Base-by-base conservation (phyloP, 1,284 basidiomycete species). In the Sanghuangporus sanghuang region DNA sequence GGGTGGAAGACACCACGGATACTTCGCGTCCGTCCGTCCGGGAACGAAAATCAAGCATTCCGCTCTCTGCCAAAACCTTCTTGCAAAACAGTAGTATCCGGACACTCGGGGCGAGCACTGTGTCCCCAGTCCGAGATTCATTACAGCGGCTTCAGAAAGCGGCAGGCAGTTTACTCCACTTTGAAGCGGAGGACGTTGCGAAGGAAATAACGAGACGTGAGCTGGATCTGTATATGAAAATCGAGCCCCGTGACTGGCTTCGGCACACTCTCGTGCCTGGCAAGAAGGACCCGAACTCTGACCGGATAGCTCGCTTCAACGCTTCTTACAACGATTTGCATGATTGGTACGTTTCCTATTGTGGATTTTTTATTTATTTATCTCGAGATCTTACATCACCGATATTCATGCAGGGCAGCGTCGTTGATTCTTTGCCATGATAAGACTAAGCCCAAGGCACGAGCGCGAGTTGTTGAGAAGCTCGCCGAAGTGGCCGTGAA, bases 161-260 rank as follows among this genome's bases (percentile, higher is more conserved):
- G 69, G 57, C 16, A 84, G 89, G 61, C 39, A 44, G 27, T 40
- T 42, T 66, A 18, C 44, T 63, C 36, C 61, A 66, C 44, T 55
- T 63, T 27, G 65, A 66, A 66, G 77, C 87, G 6, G 78, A 79
- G 7, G 82, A 86, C 38, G 82, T 93, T 65, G 90, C 91, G 0
- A 84, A 90, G 71, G 89, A 93, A 73, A 92, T 93, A 64, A 92
- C 90, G 46, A 80, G 87, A 61, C 73, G 86, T 35, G 84, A 87
- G 70, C 81, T 80, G 50, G 78, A 78, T 62, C 73, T 85, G 50
- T 92, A 93, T 71, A 71, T 90, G 68, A 77, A 80, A 62, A 92
- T 93, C 62, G 78, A 89, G 90, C 89, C 91, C 40, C 83, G 90
- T 59, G 84, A 93, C 71, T 93, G 90, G 90, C 78, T 93, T 23